A percentile compares a stretch with the other conserved stretches of the same genome.
These are phyloP conservation scores for Ammopiptanthus mongolicus DNA, from an alignment of 306 rosid species.

Conservation along the genomic window DNA sequence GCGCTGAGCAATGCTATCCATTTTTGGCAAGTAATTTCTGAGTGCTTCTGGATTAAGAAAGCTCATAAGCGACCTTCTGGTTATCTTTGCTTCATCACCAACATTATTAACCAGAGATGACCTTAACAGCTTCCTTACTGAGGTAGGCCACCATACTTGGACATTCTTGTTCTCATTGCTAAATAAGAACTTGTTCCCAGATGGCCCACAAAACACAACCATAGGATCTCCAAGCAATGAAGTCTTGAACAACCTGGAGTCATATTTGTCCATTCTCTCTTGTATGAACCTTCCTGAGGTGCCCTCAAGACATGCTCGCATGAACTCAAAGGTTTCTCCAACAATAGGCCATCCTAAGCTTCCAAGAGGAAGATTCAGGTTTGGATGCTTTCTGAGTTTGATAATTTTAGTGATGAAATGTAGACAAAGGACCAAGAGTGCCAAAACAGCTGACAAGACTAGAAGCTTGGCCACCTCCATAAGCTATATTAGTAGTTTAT, in stretches of 20 bases:
- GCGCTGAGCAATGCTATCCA: slow-evolving; percentile 36
- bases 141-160: slow-evolving; percentile 42
- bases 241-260: slow-evolving; percentile 36
- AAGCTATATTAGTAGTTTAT: not conserved
- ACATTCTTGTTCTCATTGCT: slow-evolving; percentile 50
- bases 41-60: slow-evolving; percentile 44
- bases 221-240: slow-evolving; percentile 29
- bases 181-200: slow-evolving; percentile 41
- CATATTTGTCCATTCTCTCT: slow-evolving; percentile 34
- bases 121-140: slow-evolving; percentile 35
- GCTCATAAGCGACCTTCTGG: slow-evolving; percentile 28
- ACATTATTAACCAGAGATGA: slow-evolving; percentile 29
- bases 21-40: slow-evolving; percentile 34
- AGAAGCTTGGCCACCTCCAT: slow-evolving; percentile 27
- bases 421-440: slow-evolving; percentile 13
- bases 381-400: slow-evolving; percentile 24
- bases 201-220: slow-evolving; percentile 34
- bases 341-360: slow-evolving; percentile 40
- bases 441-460: slow-evolving; percentile 20
- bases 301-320: slow-evolving; percentile 2
- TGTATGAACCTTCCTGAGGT: slow-evolving; percentile 12
- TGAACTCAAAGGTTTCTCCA: slow-evolving; percentile 35
- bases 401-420: slow-evolving; percentile 18
- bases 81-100: slow-evolving; percentile 40
- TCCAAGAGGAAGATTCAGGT: slow-evolving; percentile 35